These are phyloP conservation scores for Rosa persica DNA, from an alignment of 306 rosid species.

Conservation along the genomic window DNA sequence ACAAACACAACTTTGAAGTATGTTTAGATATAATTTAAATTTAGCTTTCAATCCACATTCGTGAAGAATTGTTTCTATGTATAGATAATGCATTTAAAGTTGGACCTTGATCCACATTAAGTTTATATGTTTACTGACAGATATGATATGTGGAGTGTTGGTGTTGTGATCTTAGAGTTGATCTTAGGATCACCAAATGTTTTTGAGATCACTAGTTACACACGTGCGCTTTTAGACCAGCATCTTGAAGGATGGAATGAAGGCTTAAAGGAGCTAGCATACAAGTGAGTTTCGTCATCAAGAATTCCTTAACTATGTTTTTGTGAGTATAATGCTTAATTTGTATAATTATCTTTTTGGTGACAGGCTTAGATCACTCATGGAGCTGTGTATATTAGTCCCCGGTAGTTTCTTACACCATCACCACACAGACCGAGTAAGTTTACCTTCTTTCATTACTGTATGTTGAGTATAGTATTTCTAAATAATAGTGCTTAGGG, in stretches of 20 bases:
- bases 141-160: slow-evolving; percentile 98
- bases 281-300: slow-evolving; percentile 54
- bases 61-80: background rate
- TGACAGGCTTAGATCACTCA: slow-evolving; percentile 83
- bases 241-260: slow-evolving; percentile 90
- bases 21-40: slow-evolving; percentile 27
- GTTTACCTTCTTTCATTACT: slow-evolving; percentile 26
- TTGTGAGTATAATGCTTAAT: background rate
- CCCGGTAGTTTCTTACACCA: slow-evolving; percentile 64
- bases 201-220: slow-evolving; percentile 72
- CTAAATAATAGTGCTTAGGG: background rate
- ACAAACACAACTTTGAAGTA: slow-evolving; percentile 74
- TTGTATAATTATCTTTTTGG: slow-evolving; percentile 18
- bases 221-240: slow-evolving; percentile 76
- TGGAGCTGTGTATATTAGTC: slow-evolving; percentile 90
- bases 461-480: background rate
- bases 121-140: slow-evolving; percentile 38
- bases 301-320: background rate
- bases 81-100: background rate
- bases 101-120: slow-evolving; percentile 19
- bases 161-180: slow-evolving; percentile 92
- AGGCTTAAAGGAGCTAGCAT: slow-evolving; percentile 75
- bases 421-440: slow-evolving; percentile 52
- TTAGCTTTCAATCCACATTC: slow-evolving; percentile 25
- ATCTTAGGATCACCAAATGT: slow-evolving; percentile 82